Evolutionary conservation across 2,329 filamentous ascomycete species (phyloP), one percentile per base, ranked within the genome.

Genomic region (Leptographium lundbergii): DNA sequence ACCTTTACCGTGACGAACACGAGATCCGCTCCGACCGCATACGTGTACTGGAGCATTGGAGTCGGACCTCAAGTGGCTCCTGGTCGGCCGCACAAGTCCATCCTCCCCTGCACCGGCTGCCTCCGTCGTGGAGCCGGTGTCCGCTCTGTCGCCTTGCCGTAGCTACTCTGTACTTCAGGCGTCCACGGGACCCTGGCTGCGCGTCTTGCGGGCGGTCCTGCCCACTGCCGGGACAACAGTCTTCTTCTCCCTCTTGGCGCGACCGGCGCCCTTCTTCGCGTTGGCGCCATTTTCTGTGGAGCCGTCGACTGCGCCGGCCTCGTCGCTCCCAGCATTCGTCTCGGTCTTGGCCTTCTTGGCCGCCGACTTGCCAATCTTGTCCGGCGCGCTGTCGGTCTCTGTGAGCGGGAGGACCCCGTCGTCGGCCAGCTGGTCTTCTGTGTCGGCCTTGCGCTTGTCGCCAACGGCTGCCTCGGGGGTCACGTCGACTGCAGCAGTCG

Each of bases 141-240:
- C 53, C 11, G 4, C 27, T 17, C 27, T 14, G 10, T 14, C 19
- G 29, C 10, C 17, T 11, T n/a, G 24, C 6, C 17, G 22, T 42
- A 9, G 11, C 27, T 34, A 17, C 36, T 39, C 36, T 3, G n/a
- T 14, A 6, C 6, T 9, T 62, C 25, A 62, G 17, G 53, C 58
- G 9, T 60, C 60, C 24, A 34, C 63, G 5, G 61, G 65, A 3
- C 69, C 71, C 59, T 74, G 72, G 61, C 72, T 74, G 57, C 72
- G 68, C 1, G 72, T 74, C 66, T 72, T 73, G 25, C 72, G 68
- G 13, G 67, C 67, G 4, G 72, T 72, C 59, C 63, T 65, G 17
- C 72, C 72, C 7, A 71, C 68, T 0, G 68, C 61, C 13, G 66
- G 64, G 32, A 34, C 32, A 6, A 65, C 57, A 4, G 60, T 51